These are phyloP conservation scores for Agarophyton chilense DNA, from an alignment of 23 red algal genomes.

Conservation along the genomic window DNA sequence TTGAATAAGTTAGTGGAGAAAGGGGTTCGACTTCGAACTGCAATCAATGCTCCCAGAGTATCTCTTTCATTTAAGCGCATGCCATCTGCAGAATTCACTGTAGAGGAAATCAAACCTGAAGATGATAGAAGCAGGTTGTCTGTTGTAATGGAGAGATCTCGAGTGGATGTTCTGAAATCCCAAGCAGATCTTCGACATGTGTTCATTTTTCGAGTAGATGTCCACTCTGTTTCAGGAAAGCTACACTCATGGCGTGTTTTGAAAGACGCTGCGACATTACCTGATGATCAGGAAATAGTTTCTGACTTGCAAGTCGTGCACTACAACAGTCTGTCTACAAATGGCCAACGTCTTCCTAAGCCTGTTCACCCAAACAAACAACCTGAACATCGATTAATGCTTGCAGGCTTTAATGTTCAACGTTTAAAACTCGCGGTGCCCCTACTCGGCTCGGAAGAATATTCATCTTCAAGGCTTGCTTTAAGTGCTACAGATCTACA, in stretches of 20 bases:
- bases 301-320: conserved; percentile 57
- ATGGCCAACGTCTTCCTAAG: conserved; percentile 19
- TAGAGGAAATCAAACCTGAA: conserved; percentile 39
- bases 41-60: conserved; percentile 45
- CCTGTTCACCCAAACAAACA: background rate
- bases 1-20: conserved; percentile 63
- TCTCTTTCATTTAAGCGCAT: conserved; percentile 62
- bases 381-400: conserved; percentile 37
- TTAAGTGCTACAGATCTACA: conserved; percentile 54
- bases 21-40: conserved; percentile 51
- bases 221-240: conserved; percentile 47
- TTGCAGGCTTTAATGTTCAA: conserved; percentile 57
- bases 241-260: conserved; percentile 50
- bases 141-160: conserved; percentile 48
- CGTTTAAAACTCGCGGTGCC: conserved; percentile 62
- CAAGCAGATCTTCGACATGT: conserved; percentile 52
- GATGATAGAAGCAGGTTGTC: conserved; percentile 50
- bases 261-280: conserved; percentile 43
- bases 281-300: conserved; percentile 66
- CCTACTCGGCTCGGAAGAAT: conserved; percentile 36
- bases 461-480: conserved; percentile 52
- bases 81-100: conserved; percentile 53
- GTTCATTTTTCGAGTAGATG: conserved; percentile 59
- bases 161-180: conserved; percentile 60
- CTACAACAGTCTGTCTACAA: conserved; percentile 31